Base-by-base conservation (phyloP, 352 stramenopile genomes). In the Phytophthora vignae region DNA sequence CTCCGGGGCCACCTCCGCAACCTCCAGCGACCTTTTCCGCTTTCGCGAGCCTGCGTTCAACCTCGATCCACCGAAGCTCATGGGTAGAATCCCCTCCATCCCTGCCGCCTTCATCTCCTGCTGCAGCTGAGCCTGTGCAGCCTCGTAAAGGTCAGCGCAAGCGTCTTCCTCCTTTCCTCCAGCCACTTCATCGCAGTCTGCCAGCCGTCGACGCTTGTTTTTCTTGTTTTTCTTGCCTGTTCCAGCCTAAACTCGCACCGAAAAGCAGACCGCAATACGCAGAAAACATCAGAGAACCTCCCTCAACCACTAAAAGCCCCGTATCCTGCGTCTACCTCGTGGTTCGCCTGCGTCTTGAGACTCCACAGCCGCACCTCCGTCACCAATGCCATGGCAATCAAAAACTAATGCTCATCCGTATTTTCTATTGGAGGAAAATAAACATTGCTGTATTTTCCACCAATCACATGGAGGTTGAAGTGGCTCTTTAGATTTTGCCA, bases 31-130 rank as follows among this genome's bases (percentile, higher is more conserved):
- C 42, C 71, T 57, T 55, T 79, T 78, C 25, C 66, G 65, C 56
- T 82, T 81, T 55, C 38, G 77, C 19, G 64, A 76, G 8, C 31
- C 31, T n/a, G 38, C 14, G 15, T 60, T 60, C 15, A 21, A 48
- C 33, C 22, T 48, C 50, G 61, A 33, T 22, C 59, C 60, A 14
- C 84, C 85, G 66, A 94, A 94, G 60, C 77, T 88, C 70, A 92
- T 60, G 4, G 87, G 87, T 38, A 94, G 69, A 67, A 46, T 71
- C 6, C 77, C 79, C 25, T 76, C 76, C 73, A 92, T 74, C 0
- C 87, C 87, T 1, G 83, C 87, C 4, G 72, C 74, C 25, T 60
- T 70, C 87, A 94, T 94, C 63, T 94, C 85, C 31, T 79, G 60
- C 61, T 84, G 53, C 36, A 94, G 38, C 31, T 92, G 82, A 56